These are phyloP conservation scores for Phytophthora fragariaefolia DNA, from an alignment of 352 stramenopile genomes.

Conservation along the genomic window DNA sequence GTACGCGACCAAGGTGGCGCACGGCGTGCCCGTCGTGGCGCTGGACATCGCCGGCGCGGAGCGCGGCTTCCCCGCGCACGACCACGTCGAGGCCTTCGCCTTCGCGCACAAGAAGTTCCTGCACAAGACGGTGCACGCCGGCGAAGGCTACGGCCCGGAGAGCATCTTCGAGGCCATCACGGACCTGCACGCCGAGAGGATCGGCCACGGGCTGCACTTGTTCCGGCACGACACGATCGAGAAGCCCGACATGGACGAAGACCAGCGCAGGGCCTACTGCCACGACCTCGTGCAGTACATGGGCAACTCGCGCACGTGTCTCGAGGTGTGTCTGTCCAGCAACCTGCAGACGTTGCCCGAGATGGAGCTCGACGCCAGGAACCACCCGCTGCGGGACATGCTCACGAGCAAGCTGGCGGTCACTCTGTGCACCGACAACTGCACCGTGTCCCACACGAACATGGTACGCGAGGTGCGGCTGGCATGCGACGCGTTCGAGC, in stretches of 20 bases:
- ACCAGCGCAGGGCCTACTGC: conserved; percentile 66
- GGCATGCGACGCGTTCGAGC: conserved; percentile 79
- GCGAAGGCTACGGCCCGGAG: conserved; percentile 88
- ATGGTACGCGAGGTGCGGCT: conserved; percentile 86
- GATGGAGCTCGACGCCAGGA: conserved; percentile 73
- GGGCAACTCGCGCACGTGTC: conserved; percentile 77
- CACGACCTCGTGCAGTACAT: conserved; percentile 88
- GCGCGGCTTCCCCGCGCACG: conserved; percentile 77
- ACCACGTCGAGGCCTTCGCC: conserved; percentile 83
- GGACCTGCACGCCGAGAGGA: conserved; percentile 86
- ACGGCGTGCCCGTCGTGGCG: conserved; percentile 82
- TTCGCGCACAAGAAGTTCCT: conserved; percentile 91
- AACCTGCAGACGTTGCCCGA: conserved; percentile 88
- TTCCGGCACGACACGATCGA: conserved; percentile 85
- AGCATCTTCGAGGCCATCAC: conserved; percentile 90
- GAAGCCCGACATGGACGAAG: conserved; percentile 48
- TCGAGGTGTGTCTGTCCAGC: conserved; percentile 89
- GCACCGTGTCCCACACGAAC: conserved; percentile 86
- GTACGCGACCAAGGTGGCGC: conserved; percentile 67
- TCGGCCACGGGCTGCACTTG: conserved; percentile 85
- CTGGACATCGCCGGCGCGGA: conserved; percentile 89
- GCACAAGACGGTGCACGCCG: conserved; percentile 90
- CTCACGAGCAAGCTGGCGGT: conserved; percentile 85
- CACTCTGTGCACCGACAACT: conserved; percentile 89
- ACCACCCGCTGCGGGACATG: conserved; percentile 84